These are phyloP conservation scores for Phytopythium vexans DNA, from an alignment of 352 stramenopile genomes.

Conservation along the genomic window DNA sequence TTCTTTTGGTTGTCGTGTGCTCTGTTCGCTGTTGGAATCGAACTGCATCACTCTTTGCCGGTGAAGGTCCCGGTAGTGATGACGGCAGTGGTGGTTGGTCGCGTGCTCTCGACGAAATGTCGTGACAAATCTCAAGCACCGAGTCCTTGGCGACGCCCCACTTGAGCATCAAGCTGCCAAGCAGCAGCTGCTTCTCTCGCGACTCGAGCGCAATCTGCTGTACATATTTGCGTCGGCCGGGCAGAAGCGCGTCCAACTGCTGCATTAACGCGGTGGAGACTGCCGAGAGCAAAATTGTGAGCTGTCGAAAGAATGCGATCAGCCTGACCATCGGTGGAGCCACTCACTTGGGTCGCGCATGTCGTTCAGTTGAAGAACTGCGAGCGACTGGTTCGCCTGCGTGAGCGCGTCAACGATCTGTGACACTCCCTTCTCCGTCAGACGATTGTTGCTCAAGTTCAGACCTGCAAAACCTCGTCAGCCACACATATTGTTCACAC, in stretches of 20 bases:
- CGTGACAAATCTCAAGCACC: slow-evolving; percentile 52
- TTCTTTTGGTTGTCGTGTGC: slow-evolving; percentile 7
- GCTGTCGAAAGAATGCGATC: not conserved
- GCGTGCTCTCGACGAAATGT: slow-evolving; percentile 6
- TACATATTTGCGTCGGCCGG: slow-evolving; percentile 19
- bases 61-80: not conserved
- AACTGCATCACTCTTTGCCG: slow-evolving; percentile 4
- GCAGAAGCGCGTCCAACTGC: slow-evolving; percentile 19
- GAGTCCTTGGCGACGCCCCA: slow-evolving; percentile 45
- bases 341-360: slow-evolving; percentile 27
- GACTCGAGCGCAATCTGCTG: slow-evolving; percentile 36
- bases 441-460: slow-evolving; percentile 40
- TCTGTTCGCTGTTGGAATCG: slow-evolving; percentile 4
- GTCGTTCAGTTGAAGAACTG: slow-evolving; percentile 29
- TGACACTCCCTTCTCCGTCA: slow-evolving; percentile 25
- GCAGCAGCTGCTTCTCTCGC: slow-evolving; percentile 33
- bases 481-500: not conserved
- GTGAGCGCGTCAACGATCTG: slow-evolving; percentile 33
- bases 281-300: not conserved
- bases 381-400: slow-evolving; percentile 43
- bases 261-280: slow-evolving; percentile 14
- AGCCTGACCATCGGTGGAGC: no score
- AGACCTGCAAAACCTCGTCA: slow-evolving; percentile 20
- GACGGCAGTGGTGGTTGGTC: not conserved
- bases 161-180: slow-evolving; percentile 49